These are phyloP conservation scores for Effrenium voratum DNA, from an alignment of 73 alveolate genomes.

Conservation along the genomic window DNA sequence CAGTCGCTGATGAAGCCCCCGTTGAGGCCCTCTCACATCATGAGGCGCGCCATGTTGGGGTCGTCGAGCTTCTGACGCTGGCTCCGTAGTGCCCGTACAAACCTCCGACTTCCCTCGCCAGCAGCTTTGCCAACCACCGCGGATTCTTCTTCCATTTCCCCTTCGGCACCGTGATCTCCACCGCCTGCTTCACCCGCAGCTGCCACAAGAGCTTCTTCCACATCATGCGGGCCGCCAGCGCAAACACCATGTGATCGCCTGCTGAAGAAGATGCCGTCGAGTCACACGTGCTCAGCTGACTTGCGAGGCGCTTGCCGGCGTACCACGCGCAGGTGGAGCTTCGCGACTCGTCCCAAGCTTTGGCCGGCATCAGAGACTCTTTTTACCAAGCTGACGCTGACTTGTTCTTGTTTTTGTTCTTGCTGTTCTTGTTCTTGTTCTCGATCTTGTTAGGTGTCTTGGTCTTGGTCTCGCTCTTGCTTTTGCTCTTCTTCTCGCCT, in stretches of 20 bases:
- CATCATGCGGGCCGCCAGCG: background rate
- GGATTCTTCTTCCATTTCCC: conserved; percentile 24
- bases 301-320: too few species aligned
- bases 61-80: background rate
- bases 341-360: too few species aligned
- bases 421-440: too few species aligned
- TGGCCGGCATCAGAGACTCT: too few species aligned
- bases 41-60: background rate
- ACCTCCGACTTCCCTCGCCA: background rate
- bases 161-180: background rate
- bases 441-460: too few species aligned
- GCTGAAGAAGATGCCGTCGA: too few species aligned
- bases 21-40: background rate
- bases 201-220: conserved; percentile 26
- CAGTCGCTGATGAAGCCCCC: background rate
- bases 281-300: too few species aligned
- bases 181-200: conserved; percentile 33
- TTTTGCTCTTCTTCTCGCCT: too few species aligned
- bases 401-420: too few species aligned
- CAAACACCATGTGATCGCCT: background rate
- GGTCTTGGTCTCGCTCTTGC: too few species aligned
- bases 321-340: too few species aligned
- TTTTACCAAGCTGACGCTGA: too few species aligned
- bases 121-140: conserved; percentile 4
- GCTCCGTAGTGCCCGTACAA: conserved; percentile 10